phyloP scores from a whole-genome alignment of 1,284 basidiomycete genomes.

The Cystobasidiaceae sp. region DNA sequence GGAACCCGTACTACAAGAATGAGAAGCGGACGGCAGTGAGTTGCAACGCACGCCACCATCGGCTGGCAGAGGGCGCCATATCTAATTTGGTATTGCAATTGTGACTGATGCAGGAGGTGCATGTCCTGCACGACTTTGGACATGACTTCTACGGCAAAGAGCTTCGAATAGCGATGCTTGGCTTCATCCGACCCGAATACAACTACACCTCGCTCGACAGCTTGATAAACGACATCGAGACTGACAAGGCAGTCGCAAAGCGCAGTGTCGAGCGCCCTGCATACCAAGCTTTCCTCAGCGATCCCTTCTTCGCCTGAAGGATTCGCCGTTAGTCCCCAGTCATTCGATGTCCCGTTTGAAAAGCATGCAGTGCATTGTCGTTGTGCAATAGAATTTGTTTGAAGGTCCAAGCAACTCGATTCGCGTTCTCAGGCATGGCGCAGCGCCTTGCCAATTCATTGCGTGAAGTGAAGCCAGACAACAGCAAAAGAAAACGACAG shows the following conservation, averaged over 20 bases:
- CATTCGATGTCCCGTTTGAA: no score
- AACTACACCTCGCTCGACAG: slow-evolving; percentile 87
- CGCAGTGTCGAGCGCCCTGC: slow-evolving; percentile 66
- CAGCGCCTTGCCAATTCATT: no score
- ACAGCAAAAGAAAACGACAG: no score
- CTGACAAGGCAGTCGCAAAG: slow-evolving; percentile 81
- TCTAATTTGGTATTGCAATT: no score
- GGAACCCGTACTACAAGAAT: slow-evolving; percentile 98
- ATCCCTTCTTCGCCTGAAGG: slow-evolving; percentile 52
- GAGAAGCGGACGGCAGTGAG: slow-evolving; percentile 81
- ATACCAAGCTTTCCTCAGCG: slow-evolving; percentile 53
- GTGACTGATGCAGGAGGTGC: slow-evolving; percentile 95
- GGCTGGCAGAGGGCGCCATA: no score
- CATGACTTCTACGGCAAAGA: slow-evolving; percentile 86
- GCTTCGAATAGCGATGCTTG: slow-evolving; percentile 78
- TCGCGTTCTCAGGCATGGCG: no score
- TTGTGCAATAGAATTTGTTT: no score
- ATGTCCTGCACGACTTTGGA: slow-evolving; percentile 81
- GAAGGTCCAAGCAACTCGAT: no score
- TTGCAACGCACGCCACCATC: slow-evolving; percentile 31
- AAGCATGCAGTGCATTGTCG: no score
- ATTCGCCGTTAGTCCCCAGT: no score
- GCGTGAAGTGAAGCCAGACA: no score
- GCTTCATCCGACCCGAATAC: slow-evolving; percentile 93
- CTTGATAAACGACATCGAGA: slow-evolving; percentile 89